These are phyloP conservation scores for Candida montana DNA, from an alignment of 805 yeast species.

Conservation along the genomic window DNA sequence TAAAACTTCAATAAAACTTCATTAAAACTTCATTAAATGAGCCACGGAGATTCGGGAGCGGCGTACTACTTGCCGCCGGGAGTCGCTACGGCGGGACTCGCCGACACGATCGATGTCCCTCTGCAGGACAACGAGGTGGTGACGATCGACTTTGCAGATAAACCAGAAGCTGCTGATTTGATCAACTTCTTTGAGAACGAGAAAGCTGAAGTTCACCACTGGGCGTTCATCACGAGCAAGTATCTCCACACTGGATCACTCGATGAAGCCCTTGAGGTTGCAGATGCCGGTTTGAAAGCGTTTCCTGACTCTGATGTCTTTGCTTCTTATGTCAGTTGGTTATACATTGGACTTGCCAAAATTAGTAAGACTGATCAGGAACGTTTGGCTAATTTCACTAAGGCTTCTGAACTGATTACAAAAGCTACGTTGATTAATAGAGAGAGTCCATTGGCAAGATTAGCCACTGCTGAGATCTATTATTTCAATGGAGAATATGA, in stretches of 20 bases:
- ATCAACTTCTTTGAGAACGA: slow-evolving; percentile 76
- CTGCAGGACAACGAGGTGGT: slow-evolving; percentile 78
- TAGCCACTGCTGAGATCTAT: slow-evolving; percentile 65
- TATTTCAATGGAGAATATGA: slow-evolving; percentile 59
- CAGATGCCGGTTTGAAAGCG: slow-evolving; percentile 8
- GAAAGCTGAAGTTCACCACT: slow-evolving; percentile 65
- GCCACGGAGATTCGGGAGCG: slow-evolving; percentile 9
- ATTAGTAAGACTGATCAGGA: slow-evolving; percentile 19
- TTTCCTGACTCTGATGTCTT: slow-evolving; percentile 31
- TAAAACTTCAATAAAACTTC: too few relatives aligned
- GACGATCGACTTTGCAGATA: slow-evolving; percentile 75
- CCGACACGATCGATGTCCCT: slow-evolving; percentile 49
- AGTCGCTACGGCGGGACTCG: background rate
- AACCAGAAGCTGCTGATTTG: slow-evolving; percentile 85
- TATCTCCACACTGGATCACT: slow-evolving; percentile 59
- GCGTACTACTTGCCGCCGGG: slow-evolving; percentile 6
- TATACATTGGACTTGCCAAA: slow-evolving; percentile 45
- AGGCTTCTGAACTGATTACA: slow-evolving; percentile 42
- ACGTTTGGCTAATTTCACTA: slow-evolving; percentile 28
- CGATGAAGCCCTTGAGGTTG: slow-evolving; percentile 46
- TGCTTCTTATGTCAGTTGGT: slow-evolving; percentile 69
- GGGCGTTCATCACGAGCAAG: slow-evolving; percentile 81
- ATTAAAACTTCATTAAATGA: slow-evolving; percentile 6
- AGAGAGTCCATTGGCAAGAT: slow-evolving; percentile 42
- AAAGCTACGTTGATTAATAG: slow-evolving; percentile 44